phyloP scores from a whole-genome alignment of 192 early-diverging fungal genomes.

The Paraglomus brasilianum region DNA sequence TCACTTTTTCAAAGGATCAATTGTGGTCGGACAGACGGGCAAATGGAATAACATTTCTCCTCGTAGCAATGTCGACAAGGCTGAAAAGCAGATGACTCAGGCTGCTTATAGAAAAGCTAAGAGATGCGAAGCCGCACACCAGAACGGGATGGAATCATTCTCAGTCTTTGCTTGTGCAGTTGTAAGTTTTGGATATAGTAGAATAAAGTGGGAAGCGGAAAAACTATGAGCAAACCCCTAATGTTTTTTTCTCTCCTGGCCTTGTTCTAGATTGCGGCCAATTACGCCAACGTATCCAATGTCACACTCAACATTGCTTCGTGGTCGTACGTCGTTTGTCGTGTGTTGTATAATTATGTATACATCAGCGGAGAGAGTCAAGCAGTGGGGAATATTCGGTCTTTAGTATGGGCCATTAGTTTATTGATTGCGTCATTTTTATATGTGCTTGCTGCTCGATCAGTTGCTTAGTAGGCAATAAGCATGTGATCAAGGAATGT shows the following conservation, averaged over 20 bases:
- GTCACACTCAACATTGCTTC: neutral
- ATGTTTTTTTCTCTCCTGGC: no score
- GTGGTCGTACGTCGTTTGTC: neutral
- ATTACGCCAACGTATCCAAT: neutral
- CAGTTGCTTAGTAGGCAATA: no score
- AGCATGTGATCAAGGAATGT: no score
- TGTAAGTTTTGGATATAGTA: constrained; percentile 30
- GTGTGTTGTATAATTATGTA: constrained; percentile 3
- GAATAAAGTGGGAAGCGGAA: no score
- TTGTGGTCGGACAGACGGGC: constrained; percentile 35
- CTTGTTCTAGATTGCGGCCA: neutral
- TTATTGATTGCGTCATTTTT: no score
- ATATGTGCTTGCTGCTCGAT: no score
- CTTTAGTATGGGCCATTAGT: neutral
- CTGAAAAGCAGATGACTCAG: constrained; percentile 39
- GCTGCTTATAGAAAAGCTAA: constrained; percentile 38
- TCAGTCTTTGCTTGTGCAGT: constrained; percentile 38
- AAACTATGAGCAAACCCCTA: no score
- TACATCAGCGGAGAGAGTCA: neutral
- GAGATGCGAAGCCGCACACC: constrained; percentile 41
- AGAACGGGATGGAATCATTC: constrained; percentile 40
- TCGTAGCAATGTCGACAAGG: constrained; percentile 37
- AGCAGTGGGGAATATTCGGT: neutral
- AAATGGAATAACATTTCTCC: constrained; percentile 43
- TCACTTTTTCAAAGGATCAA: constrained; percentile 37